Base-by-base conservation (phyloP, 805 yeast genomes). In the Metschnikowia baotianmanensis region DNA sequence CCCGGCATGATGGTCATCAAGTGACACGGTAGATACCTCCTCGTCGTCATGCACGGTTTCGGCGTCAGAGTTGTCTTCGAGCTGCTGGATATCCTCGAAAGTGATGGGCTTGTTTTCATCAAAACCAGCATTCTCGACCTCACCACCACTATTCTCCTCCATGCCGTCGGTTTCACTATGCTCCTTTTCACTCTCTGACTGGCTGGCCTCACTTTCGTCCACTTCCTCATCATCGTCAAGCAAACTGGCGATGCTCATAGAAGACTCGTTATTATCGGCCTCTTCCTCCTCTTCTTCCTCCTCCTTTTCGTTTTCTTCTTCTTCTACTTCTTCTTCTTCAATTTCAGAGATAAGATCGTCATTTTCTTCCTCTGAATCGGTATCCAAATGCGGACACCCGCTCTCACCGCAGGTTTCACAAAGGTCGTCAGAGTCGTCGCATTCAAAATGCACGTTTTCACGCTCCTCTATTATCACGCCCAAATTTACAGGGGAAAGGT, bases 401-500 rank as follows among this genome's bases (percentile, higher is more conserved):
- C 34, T 50, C 18, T 50, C 57, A 5, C 48, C 62, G 19, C 46
- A 53, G 38, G 15, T 42, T 42, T 15, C 46, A 32, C 56, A 51
- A 17, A 50, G 37, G 8, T 41, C 45, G 13, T 51, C 55, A 20
- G 39, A 53, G 31, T 51, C 61, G 8, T 52, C 60, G n/a, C 55
- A 55, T 5, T 48, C 53, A n/a, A 52, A 61, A 12, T 56, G 70
- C 2, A 65, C 88, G 50, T 77, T 71, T 46, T 86, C 89, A 5
- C 63, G 54, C 1, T 45, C 52, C 17, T 48, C 40, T 2, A 54
- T 34, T 15, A 45, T 47, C 7, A 19, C 43, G 1, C 35, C 45
- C 5, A 40, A 45, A 5, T 50, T 17, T 5, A 39, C 25, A 61
- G 79, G 72, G 5, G 71, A 59, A 30, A 65, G 58, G 56, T 89